A percentile compares a stretch with the other conserved stretches of the same genome.
Conservation (phyloP, 2,329 filamentous ascomycete genomes). For the Ophiocordyceps australis region DNA sequence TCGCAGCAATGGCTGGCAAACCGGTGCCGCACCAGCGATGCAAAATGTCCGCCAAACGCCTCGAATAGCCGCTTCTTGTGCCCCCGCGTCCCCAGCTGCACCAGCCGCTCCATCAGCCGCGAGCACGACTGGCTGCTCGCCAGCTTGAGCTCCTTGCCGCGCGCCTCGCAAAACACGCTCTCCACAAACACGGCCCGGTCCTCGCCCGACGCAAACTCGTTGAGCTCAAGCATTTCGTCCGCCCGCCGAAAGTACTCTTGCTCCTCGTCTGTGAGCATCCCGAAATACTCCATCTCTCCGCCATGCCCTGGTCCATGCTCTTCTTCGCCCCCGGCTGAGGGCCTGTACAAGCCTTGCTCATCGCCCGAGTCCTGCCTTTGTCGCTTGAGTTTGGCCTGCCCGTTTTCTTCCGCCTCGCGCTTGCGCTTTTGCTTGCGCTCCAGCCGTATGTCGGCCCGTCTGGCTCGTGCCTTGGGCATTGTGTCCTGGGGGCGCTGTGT, state of each 20-base stretch:
- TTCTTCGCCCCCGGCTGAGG: slow-evolving; percentile 5
- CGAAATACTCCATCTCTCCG: slow-evolving; percentile 65
- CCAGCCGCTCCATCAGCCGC: slow-evolving; percentile 77
- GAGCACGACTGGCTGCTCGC: slow-evolving; percentile 94
- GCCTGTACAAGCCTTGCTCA: slow-evolving; percentile 5
- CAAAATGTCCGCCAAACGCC: slow-evolving; percentile 72
- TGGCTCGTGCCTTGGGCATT: slow-evolving; percentile 26
- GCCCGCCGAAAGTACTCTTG: slow-evolving; percentile 89
- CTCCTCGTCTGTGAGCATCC: slow-evolving; percentile 80
- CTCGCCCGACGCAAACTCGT: slow-evolving; percentile 66
- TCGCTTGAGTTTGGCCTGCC: slow-evolving; percentile 8
- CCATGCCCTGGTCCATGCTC: slow-evolving; percentile 8
- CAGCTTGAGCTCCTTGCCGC: slow-evolving; percentile 88
- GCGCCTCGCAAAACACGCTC: slow-evolving; percentile 72
- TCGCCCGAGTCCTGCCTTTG: slow-evolving; percentile 7
- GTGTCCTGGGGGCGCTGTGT: no score
- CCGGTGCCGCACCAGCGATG: slow-evolving; percentile 80
- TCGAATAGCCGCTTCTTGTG: slow-evolving; percentile 81
- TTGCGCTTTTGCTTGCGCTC: slow-evolving; percentile 22
- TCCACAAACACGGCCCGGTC: slow-evolving; percentile 55
- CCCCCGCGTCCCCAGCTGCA: slow-evolving; percentile 55
- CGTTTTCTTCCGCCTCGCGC: slow-evolving; percentile 10
- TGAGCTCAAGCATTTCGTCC: slow-evolving; percentile 76
- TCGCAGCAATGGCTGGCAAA: slow-evolving; percentile 98
- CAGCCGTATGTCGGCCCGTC: slow-evolving; percentile 18